Base-by-base conservation (phyloP, 1,284 basidiomycete genomes). In the Pseudozyma sp. region DNA sequence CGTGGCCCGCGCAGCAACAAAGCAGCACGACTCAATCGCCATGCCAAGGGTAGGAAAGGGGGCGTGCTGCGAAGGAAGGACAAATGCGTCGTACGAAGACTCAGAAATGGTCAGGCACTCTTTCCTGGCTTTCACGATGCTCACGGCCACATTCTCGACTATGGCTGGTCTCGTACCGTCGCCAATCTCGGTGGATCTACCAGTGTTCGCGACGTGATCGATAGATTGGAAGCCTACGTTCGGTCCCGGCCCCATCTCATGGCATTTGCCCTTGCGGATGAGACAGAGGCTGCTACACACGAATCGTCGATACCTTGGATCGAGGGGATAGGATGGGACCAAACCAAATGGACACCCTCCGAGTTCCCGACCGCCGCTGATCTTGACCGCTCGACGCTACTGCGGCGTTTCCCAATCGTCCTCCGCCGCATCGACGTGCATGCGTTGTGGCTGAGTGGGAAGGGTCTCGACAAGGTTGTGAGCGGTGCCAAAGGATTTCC, bases 281-380 rank as follows among this genome's bases (percentile, higher is more conserved):
- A 52, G 10, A n/a, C 51, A 5, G 7, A n/a, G 11, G 24, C 37
- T 35, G 34, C 24, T 14, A 35, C 17, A 7, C 43, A 60, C 5
- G 8, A 45, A 5, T 35, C 55, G 5, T 45, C 48, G 24, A n/a
- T 58, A 44, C 64, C 60, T 8, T 96, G 93, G 93, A 89, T 97
- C 56, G 87, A 90, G 76, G 94, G 93, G 4, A 89, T 92, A 86
- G 94, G 94, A 6, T 97, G 94, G 94, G 93, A 97, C 81, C 94
- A 97, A 84, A 96, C 92, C 30, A 64, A 66, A 39, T 82, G 78
- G 69, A 43, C 52, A 7, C 69, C 66, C 0, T 50, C 75, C 5
- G 72, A 84, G 4, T 89, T 94, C 79, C 94, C 94, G 0, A 91
- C 89, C 29, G 91, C 73, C 11, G 55, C 87, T 5, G 90, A 92